Evolutionary conservation across 257 asterid genomes (phyloP), one percentile per base, ranked within the genome.

Genomic region (Solanum ossicruentum): DNA sequence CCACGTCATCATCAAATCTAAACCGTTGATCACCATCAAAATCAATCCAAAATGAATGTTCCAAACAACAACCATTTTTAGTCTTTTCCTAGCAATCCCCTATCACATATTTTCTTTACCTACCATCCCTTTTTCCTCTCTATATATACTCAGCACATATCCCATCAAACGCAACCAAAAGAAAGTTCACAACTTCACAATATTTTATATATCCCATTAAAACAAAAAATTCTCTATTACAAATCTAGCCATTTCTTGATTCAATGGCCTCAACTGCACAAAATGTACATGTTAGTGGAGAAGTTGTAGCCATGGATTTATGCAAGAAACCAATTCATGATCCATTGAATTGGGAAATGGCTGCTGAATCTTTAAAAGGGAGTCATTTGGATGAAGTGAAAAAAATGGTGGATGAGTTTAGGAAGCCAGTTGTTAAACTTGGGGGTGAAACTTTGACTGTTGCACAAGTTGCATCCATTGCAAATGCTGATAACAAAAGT

Each of bases 261-360:
- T 63, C 0, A 23, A 77, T 77, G 82, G 82, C 82, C 23, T 39
- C 81, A 75, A 39, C 18, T 5, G 52, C 28, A 66, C 20, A 78
- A 51, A 32, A 89, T 87, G 93, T 88, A 85, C 45, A 89, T 51
- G 23, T 91, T 84, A n/a, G 90, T 86, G 15, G 85, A 16, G 13
- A 90, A 87, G 43, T 65, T 2, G 72, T 65, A 7, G 72, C 72
- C 1, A 23, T 80, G 47, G 89, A 86, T 0, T 90, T 92, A 60
- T 94, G 99, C 86, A 32, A 80, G 84, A 73, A 80, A 47, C 23
- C 73, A n/a, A 7, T 47, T 7, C 3, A 36, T 43, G 99, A 96
- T 66, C 98, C 97, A 6, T 73, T 96, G 86, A 96, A 94, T 89
- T 96, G 99, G 99, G 98, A 73, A 8, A 85, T 86, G 84, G 99